These are phyloP conservation scores for Sporisorium exsertum DNA, from an alignment of 1,284 basidiomycete genomes.

Conservation along the genomic window DNA sequence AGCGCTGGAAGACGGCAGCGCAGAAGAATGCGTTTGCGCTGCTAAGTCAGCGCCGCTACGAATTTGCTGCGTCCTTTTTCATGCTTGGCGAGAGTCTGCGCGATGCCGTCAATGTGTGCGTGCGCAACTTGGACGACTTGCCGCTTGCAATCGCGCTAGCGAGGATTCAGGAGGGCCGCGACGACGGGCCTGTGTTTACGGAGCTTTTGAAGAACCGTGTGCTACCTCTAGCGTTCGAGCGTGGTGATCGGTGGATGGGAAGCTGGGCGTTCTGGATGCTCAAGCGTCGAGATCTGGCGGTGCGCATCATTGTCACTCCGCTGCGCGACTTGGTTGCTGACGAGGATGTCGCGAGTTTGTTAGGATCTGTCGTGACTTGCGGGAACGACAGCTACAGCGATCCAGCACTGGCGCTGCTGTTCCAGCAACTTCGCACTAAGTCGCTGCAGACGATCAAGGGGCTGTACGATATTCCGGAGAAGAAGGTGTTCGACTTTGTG, in stretches of 20 bases:
- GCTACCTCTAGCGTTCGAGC: constrained; percentile 83
- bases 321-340: constrained; percentile 39
- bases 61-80: constrained; percentile 93
- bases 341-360: constrained; percentile 18
- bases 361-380: constrained; percentile 70
- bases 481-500: constrained; percentile 90
- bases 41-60: constrained; percentile 73
- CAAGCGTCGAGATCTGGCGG: constrained; percentile 83
- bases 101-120: constrained; percentile 91
- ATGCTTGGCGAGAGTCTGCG: constrained; percentile 87
- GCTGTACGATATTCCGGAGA: constrained; percentile 85
- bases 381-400: constrained; percentile 91
- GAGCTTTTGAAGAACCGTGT: constrained; percentile 80
- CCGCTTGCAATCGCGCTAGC: constrained; percentile 89
- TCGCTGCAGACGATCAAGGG: constrained; percentile 91
- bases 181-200: constrained; percentile 81
- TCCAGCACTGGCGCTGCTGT: constrained; percentile 86
- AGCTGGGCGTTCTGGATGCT: constrained; percentile 96
- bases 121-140: constrained; percentile 88
- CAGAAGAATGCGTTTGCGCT: constrained; percentile 96
- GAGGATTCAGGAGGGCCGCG: constrained; percentile 80
- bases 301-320: constrained; percentile 78
- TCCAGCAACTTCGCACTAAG: constrained; percentile 87
- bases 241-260: constrained; percentile 93
- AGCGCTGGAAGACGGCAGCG: constrained; percentile 91